phyloP scores from a whole-genome alignment of 2,329 filamentous ascomycete genomes.

The Whalleya microplaca region DNA sequence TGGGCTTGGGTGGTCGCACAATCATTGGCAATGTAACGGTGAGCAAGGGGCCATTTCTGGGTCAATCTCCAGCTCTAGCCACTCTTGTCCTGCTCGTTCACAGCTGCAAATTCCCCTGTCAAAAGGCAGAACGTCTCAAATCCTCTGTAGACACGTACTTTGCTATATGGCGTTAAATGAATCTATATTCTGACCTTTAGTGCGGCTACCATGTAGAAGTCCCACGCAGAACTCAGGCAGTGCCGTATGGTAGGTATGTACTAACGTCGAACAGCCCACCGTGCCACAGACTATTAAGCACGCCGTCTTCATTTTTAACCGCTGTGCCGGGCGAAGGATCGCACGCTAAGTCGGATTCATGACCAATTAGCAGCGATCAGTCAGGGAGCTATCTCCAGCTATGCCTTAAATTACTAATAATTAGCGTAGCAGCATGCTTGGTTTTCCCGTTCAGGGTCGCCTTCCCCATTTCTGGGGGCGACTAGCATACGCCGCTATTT shows the following conservation, averaged over 20 bases:
- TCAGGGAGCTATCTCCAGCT: constrained; percentile 1
- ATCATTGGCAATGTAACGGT: constrained; percentile 18
- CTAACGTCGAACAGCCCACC: not conserved
- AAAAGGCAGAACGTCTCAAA: constrained; percentile 10
- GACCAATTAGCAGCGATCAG: constrained; percentile 1
- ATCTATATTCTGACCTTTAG: not conserved
- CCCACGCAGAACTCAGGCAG: not conserved
- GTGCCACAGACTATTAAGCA: not conserved
- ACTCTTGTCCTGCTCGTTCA: constrained; percentile 4
- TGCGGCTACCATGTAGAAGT: not conserved
- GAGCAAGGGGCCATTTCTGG: constrained; percentile 18
- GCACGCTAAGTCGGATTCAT: not conserved
- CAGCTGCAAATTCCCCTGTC: constrained; percentile 1
- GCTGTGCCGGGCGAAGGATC: constrained; percentile 6
- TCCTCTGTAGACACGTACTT: not conserved
- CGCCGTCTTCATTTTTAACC: not conserved
- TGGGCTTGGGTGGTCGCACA: constrained; percentile 17
- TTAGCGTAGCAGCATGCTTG: constrained; percentile 5
- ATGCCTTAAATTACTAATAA: constrained; percentile 4
- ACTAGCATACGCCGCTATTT: not conserved
- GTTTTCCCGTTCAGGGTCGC: not conserved
- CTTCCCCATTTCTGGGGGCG: not conserved
- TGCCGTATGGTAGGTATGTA: not conserved
- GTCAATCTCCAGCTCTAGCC: not conserved
- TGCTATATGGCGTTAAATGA: not conserved